phyloP scores from a whole-genome alignment of 202 grass and related monocot species.

The Panicum virgatum region DNA sequence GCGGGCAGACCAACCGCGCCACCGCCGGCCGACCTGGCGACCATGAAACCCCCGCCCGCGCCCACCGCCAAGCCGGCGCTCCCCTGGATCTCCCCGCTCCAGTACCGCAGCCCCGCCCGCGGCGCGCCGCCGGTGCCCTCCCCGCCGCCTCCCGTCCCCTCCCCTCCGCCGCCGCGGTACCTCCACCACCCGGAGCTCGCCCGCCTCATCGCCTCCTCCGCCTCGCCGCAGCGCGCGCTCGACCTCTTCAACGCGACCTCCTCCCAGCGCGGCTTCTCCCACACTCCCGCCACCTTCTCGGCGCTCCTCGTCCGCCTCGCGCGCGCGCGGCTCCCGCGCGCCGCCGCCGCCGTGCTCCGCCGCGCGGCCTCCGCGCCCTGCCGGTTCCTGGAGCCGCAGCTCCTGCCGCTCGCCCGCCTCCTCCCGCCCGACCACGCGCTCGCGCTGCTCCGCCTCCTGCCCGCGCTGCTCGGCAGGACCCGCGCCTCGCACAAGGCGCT shows the following conservation, averaged over 20 bases:
- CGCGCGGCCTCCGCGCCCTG: constrained; percentile 68
- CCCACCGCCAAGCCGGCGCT: not conserved
- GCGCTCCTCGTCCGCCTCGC: constrained; percentile 87
- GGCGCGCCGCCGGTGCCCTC: constrained; percentile 22
- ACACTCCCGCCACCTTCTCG: constrained; percentile 75
- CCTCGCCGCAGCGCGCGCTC: constrained; percentile 67
- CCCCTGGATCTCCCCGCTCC: constrained; percentile 75
- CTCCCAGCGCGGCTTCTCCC: constrained; percentile 71
- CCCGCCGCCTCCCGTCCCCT: not conserved
- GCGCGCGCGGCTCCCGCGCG: constrained; percentile 51
- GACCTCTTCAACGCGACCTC: constrained; percentile 87
- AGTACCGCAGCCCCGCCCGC: constrained; percentile 43
- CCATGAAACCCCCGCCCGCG: constrained; percentile 32
- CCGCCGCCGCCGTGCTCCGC: constrained; percentile 60
- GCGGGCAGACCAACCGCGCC: not conserved
- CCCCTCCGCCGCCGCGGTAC: constrained; percentile 36
- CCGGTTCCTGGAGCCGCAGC: constrained; percentile 66
- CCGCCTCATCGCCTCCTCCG: constrained; percentile 60
- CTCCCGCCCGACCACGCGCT: constrained; percentile 60
- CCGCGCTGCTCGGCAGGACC: constrained; percentile 33
- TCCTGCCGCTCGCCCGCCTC: constrained; percentile 71
- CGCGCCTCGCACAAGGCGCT: constrained; percentile 62
- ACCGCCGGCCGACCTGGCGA: not conserved
- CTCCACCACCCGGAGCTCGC: constrained; percentile 69
- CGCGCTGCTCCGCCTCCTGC: constrained; percentile 55